Evolutionary conservation across 345 rosid genomes (phyloP), one percentile per base, ranked within the genome.

Genomic region (Citrus sp.): DNA sequence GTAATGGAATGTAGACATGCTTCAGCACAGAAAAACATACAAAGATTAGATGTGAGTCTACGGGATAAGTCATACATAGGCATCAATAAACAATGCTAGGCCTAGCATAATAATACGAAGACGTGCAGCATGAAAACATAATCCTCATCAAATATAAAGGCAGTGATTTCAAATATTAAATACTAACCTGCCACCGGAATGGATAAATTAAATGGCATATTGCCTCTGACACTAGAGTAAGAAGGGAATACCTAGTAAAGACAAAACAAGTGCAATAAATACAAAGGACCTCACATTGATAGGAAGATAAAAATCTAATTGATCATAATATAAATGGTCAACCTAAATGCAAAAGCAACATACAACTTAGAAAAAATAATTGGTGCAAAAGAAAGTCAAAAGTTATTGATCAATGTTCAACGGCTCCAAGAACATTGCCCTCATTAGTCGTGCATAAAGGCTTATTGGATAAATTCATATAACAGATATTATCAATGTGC

Each of bases 1-100:
- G 98, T 82, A 93, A 92, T 67, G 99, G 99, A 90, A 94, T 97
- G 96, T 97, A 92, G 89, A 94, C 99, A 82, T 97, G 99, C 99
- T 97, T 89, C 97, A 88, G 86, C 83, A 86, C 83, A 87, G n/a
- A 86, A 83, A 90, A 94, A 79, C 81, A 89, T 82, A 75, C 78
- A 87, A 84, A 64, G 69, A 89, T 89, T 85, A 92, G 92, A 83
- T 77, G 56, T 77, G 59, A 63, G 75, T 37, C 32, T 27, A 61
- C 21, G 2, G 51, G 70, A 78, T 22, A 76, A 79, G 58, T 74
- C 74, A 68, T 37, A 55, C 72, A 79, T 27, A 65, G 62, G 32
- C 42, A 78, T 27, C 22, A 67, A 14, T 28, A 14, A 63, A 63
- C 9, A 30, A 10, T 67, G 51, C 55, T 49, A 54, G 21, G 58